phyloP scores from a whole-genome alignment of 352 stramenopile species.

The Pythium periplocum region DNA sequence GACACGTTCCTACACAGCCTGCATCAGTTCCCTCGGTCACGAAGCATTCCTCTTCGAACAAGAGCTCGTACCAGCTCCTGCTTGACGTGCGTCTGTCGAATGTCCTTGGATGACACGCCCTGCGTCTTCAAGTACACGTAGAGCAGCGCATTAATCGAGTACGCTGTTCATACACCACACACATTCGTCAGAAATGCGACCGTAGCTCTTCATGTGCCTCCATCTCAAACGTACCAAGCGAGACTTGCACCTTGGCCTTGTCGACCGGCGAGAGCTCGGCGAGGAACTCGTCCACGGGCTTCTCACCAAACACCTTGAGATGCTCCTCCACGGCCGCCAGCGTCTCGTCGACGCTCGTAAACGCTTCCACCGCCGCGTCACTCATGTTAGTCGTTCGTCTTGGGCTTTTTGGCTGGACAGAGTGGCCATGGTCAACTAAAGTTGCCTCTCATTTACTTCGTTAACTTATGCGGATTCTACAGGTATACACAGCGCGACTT shows the following conservation, averaged over 20 bases:
- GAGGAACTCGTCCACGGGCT: slow-evolving; percentile 51
- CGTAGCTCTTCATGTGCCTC: too few relatives aligned
- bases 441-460: too few relatives aligned
- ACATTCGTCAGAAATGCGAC: too few relatives aligned
- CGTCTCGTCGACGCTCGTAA: slow-evolving; percentile 74
- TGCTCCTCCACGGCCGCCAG: slow-evolving; percentile 71
- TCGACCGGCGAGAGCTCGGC: slow-evolving; percentile 58
- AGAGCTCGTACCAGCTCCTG: slow-evolving; percentile 60
- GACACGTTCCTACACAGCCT: slow-evolving; percentile 55
- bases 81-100: slow-evolving; percentile 87
- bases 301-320: slow-evolving; percentile 49
- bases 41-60: not conserved
- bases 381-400: slow-evolving; percentile 30
- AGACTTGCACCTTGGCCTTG: slow-evolving; percentile 82
- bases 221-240: slow-evolving; percentile 42
- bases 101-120: slow-evolving; percentile 83
- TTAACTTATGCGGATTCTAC: too few relatives aligned
- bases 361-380: slow-evolving; percentile 54
- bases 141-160: slow-evolving; percentile 82
- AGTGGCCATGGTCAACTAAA: too few relatives aligned
- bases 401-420: slow-evolving; percentile 18
- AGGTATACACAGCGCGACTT: too few relatives aligned
- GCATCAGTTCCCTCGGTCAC: not conserved
- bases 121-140: slow-evolving; percentile 87
- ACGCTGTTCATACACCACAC: slow-evolving; percentile 31